These are phyloP conservation scores for Botrytis deweyae DNA, from an alignment of 2,329 filamentous ascomycete genomes.

Conservation along the genomic window DNA sequence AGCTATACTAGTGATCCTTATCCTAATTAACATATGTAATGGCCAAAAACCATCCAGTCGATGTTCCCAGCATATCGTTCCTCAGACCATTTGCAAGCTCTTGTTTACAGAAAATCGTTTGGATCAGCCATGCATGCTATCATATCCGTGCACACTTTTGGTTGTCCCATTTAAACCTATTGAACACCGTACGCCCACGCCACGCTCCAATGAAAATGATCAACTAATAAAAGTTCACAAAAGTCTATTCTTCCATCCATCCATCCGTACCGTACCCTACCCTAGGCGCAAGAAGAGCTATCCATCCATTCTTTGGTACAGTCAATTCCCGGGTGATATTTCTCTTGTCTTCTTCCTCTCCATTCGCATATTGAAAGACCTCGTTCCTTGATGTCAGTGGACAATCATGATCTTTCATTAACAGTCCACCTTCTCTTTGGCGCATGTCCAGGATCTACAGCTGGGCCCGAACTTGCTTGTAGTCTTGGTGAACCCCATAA, in stretches of 20 bases:
- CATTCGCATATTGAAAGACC: background rate
- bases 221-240: background rate
- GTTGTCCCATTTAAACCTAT: background rate
- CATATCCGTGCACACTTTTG: background rate
- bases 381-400: background rate
- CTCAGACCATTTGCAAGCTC: background rate
- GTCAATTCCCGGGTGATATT: background rate
- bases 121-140: background rate
- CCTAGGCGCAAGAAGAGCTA: background rate
- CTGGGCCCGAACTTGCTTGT: conserved; percentile 32
- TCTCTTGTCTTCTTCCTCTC: background rate
- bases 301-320: background rate
- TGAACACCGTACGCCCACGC: conserved; percentile 7
- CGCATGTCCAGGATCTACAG: conserved; percentile 47
- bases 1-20: background rate
- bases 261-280: background rate
- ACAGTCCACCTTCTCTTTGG: conserved; percentile 55
- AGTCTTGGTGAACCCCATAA: conserved; percentile 46
- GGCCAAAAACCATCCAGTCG: background rate
- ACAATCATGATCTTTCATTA: conserved; percentile 42
- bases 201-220: conserved; percentile 3
- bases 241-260: background rate
- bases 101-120: background rate
- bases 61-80: background rate
- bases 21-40: background rate